phyloP scores from a whole-genome alignment of 2,329 filamentous ascomycete species.

The Penicillium sumatraense region DNA sequence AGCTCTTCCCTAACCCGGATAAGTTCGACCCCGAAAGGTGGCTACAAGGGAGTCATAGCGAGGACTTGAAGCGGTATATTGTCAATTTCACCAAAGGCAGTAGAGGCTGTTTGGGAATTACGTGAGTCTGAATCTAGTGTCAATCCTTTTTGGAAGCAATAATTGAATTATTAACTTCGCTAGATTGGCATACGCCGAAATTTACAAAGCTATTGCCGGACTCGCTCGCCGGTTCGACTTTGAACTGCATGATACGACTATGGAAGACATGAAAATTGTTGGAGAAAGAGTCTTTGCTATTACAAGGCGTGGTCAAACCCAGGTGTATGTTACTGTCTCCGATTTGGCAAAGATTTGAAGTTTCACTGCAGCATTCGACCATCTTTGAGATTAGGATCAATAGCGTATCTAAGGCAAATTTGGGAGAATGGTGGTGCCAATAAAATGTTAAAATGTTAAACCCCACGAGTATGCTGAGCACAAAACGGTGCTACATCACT shows the following conservation, averaged over 20 bases:
- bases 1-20: not conserved
- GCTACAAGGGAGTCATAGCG: not conserved
- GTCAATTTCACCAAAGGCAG: slow-evolving; percentile 1
- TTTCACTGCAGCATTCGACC: not conserved
- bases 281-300: not conserved
- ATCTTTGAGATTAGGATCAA: not conserved
- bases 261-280: not conserved
- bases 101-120: not conserved
- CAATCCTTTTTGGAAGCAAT: not conserved
- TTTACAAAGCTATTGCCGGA: slow-evolving; percentile 2
- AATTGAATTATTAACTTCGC: not conserved
- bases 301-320: not conserved
- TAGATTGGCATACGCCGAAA: not conserved
- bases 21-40: not conserved
- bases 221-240: not conserved
- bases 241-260: not conserved
- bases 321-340: not conserved
- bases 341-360: not conserved
- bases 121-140: not conserved
- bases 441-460: not conserved
- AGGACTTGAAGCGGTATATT: not conserved
- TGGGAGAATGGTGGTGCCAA: not conserved
- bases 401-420: not conserved
- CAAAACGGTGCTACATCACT: not conserved
- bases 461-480: not conserved